Conservation (phyloP, 371 early-diverging fungal species). For the Zychaea mexicana region DNA sequence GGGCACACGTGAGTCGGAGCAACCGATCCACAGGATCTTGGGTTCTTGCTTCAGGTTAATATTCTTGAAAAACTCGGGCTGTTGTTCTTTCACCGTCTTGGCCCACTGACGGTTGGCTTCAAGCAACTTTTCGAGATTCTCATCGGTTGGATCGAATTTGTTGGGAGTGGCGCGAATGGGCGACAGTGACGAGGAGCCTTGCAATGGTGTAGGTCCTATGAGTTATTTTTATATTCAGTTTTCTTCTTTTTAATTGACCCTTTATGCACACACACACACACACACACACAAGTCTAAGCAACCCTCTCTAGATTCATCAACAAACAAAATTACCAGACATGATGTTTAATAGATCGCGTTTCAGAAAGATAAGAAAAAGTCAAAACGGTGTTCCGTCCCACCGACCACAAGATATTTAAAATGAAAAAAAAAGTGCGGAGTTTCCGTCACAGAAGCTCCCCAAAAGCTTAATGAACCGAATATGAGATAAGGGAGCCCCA, state of each 20-base stretch:
- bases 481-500: no score
- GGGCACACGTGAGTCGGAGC: conserved; percentile 90
- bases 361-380: neutral
- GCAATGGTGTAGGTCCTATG: neutral
- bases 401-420: no score
- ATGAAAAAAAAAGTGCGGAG: no score
- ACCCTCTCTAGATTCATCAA: neutral
- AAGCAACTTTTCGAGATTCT: conserved; percentile 28
- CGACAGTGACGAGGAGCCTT: neutral
- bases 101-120: conserved; percentile 44
- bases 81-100: conserved; percentile 31
- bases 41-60: conserved; percentile 79
- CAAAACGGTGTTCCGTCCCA: no score
- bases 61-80: conserved; percentile 41
- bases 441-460: no score
- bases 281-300: no score
- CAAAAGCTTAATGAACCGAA: no score
- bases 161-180: conserved; percentile 14
- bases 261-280: no score
- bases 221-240: neutral
- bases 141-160: conserved; percentile 32
- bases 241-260: no score
- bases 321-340: neutral
- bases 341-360: neutral
- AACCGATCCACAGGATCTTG: conserved; percentile 93